Percentiles rank a stretch among this genome's conserved stretches.
These are phyloP conservation scores for Blastocystis hominis DNA, from an alignment of 352 stramenopile species.

Conservation along the genomic window DNA sequence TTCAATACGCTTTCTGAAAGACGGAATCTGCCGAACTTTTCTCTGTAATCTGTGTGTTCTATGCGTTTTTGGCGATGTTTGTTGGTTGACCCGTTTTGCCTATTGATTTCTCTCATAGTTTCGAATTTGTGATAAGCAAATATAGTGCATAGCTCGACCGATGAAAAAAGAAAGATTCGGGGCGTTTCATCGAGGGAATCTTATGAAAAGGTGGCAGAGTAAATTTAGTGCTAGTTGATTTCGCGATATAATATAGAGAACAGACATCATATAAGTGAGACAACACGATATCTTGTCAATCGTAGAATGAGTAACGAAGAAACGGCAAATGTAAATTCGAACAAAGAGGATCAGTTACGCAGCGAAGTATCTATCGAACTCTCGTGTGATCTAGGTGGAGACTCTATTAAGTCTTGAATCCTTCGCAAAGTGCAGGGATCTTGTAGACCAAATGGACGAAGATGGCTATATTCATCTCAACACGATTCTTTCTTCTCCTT, in stretches of 20 bases:
- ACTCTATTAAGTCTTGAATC: background rate
- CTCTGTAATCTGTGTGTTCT: background rate
- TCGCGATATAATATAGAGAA: no score
- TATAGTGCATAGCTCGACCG: background rate
- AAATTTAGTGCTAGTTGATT: no score
- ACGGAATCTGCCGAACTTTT: background rate
- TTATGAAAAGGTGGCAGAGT: background rate
- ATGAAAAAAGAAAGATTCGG: background rate
- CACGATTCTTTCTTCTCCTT: background rate
- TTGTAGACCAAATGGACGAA: background rate
- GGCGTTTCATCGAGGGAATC: background rate
- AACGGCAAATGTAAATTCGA: background rate
- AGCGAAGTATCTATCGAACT: background rate
- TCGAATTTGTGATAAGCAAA: background rate
- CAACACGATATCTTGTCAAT: background rate
- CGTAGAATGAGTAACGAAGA: background rate
- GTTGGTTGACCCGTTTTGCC: background rate
- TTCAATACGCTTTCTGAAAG: background rate
- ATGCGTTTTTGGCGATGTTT: background rate
- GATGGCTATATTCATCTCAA: constrained; percentile 9
- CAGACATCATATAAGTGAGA: background rate
- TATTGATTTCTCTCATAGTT: background rate
- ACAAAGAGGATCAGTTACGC: background rate
- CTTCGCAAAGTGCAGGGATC: background rate
- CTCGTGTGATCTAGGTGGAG: constrained; percentile 22